These are phyloP conservation scores for Aristolochia fimbriata DNA, from an alignment of 164 flowering plant species.

Conservation along the genomic window DNA sequence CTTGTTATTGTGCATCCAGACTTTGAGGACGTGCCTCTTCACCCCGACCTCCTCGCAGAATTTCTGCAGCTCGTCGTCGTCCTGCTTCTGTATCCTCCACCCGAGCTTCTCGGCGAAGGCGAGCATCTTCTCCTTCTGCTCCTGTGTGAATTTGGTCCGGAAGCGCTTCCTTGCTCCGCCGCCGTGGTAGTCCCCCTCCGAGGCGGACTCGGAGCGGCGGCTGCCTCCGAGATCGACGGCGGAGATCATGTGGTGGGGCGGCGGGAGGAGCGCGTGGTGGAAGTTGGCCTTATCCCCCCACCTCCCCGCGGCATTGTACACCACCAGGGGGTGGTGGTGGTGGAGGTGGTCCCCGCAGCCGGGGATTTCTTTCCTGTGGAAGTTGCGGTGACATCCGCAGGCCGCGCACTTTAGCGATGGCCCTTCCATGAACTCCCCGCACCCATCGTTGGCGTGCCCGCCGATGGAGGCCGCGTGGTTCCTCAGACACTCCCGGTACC, in stretches of 20 bases:
- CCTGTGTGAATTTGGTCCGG: conserved; percentile 26
- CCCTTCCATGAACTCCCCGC: conserved; percentile 44
- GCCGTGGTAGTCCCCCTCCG: conserved; percentile 9
- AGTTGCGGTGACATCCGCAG: conserved; percentile 58
- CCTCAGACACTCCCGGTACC: conserved; percentile 35
- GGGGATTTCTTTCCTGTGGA: conserved; percentile 33
- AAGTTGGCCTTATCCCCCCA: neutral
- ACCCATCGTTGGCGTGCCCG: conserved; percentile 44
- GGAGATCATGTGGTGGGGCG: neutral
- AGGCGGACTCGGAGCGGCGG: conserved; percentile 24
- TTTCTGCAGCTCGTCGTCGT: conserved; percentile 18
- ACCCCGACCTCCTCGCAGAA: conserved; percentile 30
- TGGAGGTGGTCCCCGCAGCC: conserved; percentile 4
- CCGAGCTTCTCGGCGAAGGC: conserved; percentile 28
- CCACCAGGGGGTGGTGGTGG: conserved; percentile 7
- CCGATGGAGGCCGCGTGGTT: conserved; percentile 49
- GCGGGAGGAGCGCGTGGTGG: neutral
- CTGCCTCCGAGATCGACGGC: conserved; percentile 2
- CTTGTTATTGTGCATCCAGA: conserved; percentile 94
- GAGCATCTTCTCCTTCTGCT: conserved; percentile 37
- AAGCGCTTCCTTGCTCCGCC: conserved; percentile 19
- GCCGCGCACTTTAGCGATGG: conserved; percentile 20
- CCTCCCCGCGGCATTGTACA: conserved; percentile 1
- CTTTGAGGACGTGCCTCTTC: conserved; percentile 30
- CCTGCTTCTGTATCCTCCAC: conserved; percentile 30